These are phyloP conservation scores for Calophaca sinica DNA, from an alignment of 306 rosid species.

Conservation along the genomic window DNA sequence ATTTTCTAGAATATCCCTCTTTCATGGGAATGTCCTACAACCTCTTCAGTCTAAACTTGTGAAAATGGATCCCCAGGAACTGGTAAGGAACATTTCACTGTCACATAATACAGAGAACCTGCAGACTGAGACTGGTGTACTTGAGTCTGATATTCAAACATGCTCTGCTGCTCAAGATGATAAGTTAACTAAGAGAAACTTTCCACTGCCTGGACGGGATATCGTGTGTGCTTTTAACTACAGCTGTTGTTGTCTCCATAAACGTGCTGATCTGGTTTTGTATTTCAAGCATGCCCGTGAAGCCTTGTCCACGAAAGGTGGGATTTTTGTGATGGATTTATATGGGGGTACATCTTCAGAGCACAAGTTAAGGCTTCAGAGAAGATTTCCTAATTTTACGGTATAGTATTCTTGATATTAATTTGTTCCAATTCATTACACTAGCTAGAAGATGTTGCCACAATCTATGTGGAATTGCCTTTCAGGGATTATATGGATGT, in stretches of 20 bases:
- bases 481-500: constrained; percentile 21
- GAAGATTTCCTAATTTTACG: constrained; percentile 88
- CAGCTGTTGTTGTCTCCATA: constrained; percentile 96
- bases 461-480: constrained; percentile 31
- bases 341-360: constrained; percentile 96
- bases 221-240: constrained; percentile 93
- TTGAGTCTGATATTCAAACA: constrained; percentile 48
- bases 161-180: constrained; percentile 52
- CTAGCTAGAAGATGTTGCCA: constrained; percentile 34
- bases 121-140: constrained; percentile 45
- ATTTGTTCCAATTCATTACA: constrained; percentile 5
- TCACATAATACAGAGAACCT: constrained; percentile 46
- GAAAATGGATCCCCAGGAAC: constrained; percentile 54
- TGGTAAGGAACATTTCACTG: constrained; percentile 57
- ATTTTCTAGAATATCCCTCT: constrained; percentile 80
- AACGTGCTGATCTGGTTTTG: constrained; percentile 73
- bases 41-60: constrained; percentile 77
- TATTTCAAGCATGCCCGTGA: constrained; percentile 79
- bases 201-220: constrained; percentile 67
- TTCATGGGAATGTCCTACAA: constrained; percentile 87
- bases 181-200: constrained; percentile 48
- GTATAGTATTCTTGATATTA: constrained; percentile 53
- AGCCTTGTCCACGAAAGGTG: constrained; percentile 78
- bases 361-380: constrained; percentile 76
- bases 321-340: constrained; percentile 92